These are phyloP conservation scores for Monotropa hypopitys DNA, from an alignment of 179 eudicot genomes.

Conservation along the genomic window DNA sequence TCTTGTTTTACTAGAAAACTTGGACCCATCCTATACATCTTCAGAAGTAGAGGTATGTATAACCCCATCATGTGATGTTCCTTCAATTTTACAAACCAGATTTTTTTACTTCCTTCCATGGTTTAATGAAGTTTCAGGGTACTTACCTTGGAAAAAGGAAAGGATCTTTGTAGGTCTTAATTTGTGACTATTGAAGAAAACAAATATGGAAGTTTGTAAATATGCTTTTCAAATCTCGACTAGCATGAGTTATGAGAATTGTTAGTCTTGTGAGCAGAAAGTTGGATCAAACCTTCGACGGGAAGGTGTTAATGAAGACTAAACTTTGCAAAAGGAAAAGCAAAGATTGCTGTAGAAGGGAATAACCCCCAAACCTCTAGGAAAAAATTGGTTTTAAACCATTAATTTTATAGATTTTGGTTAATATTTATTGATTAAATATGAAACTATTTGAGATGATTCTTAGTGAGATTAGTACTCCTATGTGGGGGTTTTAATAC, in stretches of 20 bases:
- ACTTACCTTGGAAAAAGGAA: neutral
- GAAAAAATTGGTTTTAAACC: too few species aligned
- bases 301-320: neutral
- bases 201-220: too few species aligned
- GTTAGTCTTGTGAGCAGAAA: neutral
- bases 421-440: too few species aligned
- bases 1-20: slow-evolving; percentile 45
- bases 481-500: too few species aligned
- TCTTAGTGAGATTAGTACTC: too few species aligned
- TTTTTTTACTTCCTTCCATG: neutral
- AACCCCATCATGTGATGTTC: neutral
- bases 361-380: neutral
- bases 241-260: neutral
- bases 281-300: neutral
- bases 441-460: too few species aligned
- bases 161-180: neutral
- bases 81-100: neutral
- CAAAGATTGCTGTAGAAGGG: neutral
- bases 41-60: slow-evolving; percentile 47
- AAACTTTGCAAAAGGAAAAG: neutral
- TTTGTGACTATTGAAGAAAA: neutral
- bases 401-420: too few species aligned
- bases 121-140: neutral
- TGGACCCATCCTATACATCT: slow-evolving; percentile 49
- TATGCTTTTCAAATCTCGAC: too few species aligned